phyloP scores from a whole-genome alignment of 108 stramenopile species.

The Mediolabrus comicus region DNA sequence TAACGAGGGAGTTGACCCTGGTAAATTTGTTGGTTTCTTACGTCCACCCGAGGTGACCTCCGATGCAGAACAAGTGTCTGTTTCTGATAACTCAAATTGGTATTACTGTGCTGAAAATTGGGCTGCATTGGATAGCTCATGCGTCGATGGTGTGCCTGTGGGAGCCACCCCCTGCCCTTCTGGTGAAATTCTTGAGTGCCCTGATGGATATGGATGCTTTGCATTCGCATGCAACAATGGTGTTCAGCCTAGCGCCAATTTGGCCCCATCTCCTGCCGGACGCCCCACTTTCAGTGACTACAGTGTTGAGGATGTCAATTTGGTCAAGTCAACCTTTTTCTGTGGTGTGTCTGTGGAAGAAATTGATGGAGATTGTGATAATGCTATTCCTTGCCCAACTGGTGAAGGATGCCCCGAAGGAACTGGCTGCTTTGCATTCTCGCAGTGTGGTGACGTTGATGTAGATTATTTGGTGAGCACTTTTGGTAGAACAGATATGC shows the following conservation, averaged over 20 bases:
- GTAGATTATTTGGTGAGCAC: conserved; percentile 28
- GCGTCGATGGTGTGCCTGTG: conserved; percentile 29
- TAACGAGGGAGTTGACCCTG: conserved; percentile 38
- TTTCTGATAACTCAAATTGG: neutral
- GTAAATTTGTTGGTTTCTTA: conserved; percentile 43
- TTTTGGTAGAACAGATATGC: conserved; percentile 41
- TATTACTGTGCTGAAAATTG: conserved; percentile 37
- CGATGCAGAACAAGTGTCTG: neutral
- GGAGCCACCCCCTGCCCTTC: conserved; percentile 41
- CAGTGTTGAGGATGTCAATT: neutral
- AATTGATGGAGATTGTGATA: conserved; percentile 27
- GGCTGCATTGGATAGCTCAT: conserved; percentile 35
- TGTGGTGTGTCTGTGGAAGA: conserved; percentile 44
- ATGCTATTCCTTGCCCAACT: conserved; percentile 23
- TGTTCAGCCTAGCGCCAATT: neutral
- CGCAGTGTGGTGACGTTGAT: conserved; percentile 31
- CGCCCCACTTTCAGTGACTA: neutral
- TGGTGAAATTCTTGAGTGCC: conserved; percentile 37
- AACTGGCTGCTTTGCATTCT: conserved; percentile 19
- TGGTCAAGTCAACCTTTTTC: conserved; percentile 35
- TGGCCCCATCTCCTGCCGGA: conserved; percentile 12
- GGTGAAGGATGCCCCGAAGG: conserved; percentile 24
- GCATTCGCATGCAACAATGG: conserved; percentile 34
- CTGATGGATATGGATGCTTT: conserved; percentile 41
- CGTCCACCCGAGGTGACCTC: conserved; percentile 8